Percentiles rank a stretch among this genome's conserved stretches.
Evolutionary conservation across 306 rosid species (phyloP).

Genomic region (Canavalia ensiformis): DNA sequence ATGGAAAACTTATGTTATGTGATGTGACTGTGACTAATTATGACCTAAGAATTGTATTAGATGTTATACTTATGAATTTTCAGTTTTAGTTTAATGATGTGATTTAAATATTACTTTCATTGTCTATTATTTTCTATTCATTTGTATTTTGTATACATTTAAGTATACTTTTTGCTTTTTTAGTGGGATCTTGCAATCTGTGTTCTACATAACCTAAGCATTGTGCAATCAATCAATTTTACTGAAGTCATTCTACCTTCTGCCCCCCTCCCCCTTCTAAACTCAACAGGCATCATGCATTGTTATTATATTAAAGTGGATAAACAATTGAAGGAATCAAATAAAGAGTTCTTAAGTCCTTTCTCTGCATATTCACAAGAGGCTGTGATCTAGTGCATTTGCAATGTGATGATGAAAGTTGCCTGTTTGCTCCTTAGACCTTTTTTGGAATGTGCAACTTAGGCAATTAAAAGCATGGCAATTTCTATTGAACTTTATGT

Average conservation of each 20-base stretch:
- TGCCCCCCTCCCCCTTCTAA: no score
- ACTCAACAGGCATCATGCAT: no score
- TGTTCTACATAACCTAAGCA: not conserved
- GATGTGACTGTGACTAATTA: not conserved
- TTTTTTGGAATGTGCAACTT: not conserved
- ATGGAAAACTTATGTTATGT: not conserved
- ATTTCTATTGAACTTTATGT: not conserved
- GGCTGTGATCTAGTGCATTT: slow-evolving; percentile 19
- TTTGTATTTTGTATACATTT: not conserved
- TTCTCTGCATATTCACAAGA: not conserved
- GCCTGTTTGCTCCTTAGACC: not conserved
- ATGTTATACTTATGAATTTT: not conserved
- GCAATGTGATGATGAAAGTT: slow-evolving; percentile 15
- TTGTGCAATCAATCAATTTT: no score
- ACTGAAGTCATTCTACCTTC: no score
- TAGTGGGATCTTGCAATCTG: not conserved
- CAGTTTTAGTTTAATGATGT: not conserved
- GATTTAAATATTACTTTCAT: not conserved
- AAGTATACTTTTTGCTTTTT: not conserved
- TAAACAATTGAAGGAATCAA: slow-evolving; percentile 26
- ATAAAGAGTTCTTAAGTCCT: not conserved
- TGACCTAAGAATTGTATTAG: not conserved
- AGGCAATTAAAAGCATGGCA: not conserved
- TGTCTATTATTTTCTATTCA: not conserved
- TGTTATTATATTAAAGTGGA: slow-evolving; percentile 9